Base-by-base conservation (phyloP, 371 early-diverging fungal species). In the Mortierella sp. region DNA sequence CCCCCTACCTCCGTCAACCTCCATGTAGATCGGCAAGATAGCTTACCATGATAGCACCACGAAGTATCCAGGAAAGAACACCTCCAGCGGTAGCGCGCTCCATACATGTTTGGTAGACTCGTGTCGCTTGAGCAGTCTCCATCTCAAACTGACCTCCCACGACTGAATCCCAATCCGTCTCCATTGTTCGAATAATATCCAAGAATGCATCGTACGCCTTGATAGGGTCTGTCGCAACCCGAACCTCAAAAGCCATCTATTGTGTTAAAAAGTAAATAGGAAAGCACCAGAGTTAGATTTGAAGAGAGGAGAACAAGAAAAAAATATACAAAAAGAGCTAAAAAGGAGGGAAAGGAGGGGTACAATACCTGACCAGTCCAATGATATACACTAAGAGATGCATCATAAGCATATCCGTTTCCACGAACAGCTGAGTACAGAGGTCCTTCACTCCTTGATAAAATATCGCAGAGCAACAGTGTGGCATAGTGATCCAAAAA, bases 401-500 rank as follows among this genome's bases (percentile, higher is more conserved):
- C 88, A 58, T 86, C 91, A 72, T 94, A 94, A 0, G 94, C 93
- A 47, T 84, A 88, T 16, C 95, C 95, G 46, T 86, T 83, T 14
- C 94, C 94, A 44, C 95, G 89, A 37, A 93, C 86, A 0, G 89
- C 86, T 11, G 84, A 88, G 81, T 85, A 93, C 6, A 94, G 82
- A 0, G 92, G 93, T 0, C 94, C 95, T 53, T 94, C 94, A 4
- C 83, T 77, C 6, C 90, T 84, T 6, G 88, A 85, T 4, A 94
- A 76, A 16, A 94, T 75, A 69, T 90, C 90, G 23, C 85, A 82
- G 25, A 94, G 75, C 46, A 94, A 55, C 1, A 57, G n/a, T 2
- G 87, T 73, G 11, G 87, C 86, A 19, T 81, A 82, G 26, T 74
- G 75, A 48, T 87, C 86, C 30, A 82, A 15, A 23, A 59, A 52